A percentile compares a stretch with the other conserved stretches of the same genome.
phyloP scores from a whole-genome alignment of 345 rosid species.

The Bretschneidera sinensis region DNA sequence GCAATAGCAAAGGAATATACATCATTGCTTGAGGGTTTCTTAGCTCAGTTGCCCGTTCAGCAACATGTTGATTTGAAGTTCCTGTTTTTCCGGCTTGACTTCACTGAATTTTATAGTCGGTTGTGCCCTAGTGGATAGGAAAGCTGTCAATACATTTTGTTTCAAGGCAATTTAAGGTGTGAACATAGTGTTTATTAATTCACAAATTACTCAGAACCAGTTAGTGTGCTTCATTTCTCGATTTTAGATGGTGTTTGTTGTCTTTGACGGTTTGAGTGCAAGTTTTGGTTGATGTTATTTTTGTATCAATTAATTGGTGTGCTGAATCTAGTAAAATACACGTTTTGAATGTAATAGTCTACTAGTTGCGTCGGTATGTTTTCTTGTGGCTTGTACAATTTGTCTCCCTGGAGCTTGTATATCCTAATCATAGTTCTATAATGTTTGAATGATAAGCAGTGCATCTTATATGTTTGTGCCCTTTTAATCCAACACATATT shows the following conservation, averaged over 20 bases:
- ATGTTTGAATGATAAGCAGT: slow-evolving; percentile 19
- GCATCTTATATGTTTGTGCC: background rate
- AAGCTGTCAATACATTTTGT: slow-evolving; percentile 15
- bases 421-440: slow-evolving; percentile 24
- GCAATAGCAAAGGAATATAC: slow-evolving; percentile 68
- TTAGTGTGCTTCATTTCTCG: slow-evolving; percentile 22
- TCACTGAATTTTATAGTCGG: slow-evolving; percentile 86
- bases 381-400: background rate
- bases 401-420: slow-evolving; percentile 16
- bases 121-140: slow-evolving; percentile 41
- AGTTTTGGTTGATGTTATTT: slow-evolving; percentile 30
- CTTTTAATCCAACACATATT: too few relatives aligned
- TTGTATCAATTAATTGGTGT: slow-evolving; percentile 23
- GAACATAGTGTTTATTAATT: slow-evolving; percentile 6
- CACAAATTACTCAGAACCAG: slow-evolving; percentile 14
- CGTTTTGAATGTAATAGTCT: slow-evolving; percentile 22
- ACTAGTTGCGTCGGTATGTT: slow-evolving; percentile 18
- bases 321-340: slow-evolving; percentile 20
- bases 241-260: slow-evolving; percentile 29
- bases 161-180: slow-evolving; percentile 13
- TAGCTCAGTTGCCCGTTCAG: slow-evolving; percentile 80
- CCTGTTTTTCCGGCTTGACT: slow-evolving; percentile 92
- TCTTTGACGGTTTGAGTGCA: slow-evolving; percentile 27
- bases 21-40: slow-evolving; percentile 68
- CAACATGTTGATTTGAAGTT: slow-evolving; percentile 89